Conservation (phyloP, 1,284 basidiomycete genomes). For the Ceratobasidium sp. region DNA sequence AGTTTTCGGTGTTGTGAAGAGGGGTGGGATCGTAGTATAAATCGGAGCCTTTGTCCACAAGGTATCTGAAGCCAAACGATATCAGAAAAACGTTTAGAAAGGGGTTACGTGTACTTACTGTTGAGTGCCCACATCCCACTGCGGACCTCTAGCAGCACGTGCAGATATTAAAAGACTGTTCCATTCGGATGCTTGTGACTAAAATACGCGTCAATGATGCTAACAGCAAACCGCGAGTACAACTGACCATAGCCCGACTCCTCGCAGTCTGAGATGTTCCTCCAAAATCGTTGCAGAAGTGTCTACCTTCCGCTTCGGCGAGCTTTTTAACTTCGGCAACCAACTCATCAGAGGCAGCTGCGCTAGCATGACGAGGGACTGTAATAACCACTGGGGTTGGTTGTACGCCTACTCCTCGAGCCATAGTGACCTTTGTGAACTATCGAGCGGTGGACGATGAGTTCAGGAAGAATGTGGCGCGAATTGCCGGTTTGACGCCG, state of each 20-base stretch:
- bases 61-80: slow-evolving; percentile 63
- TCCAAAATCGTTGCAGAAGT: slow-evolving; percentile 27
- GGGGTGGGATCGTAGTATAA: slow-evolving; percentile 74
- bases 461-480: too few relatives aligned
- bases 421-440: too few relatives aligned
- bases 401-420: slow-evolving; percentile 6
- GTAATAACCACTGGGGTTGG: slow-evolving; percentile 23
- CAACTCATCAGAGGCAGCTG: slow-evolving; percentile 22
- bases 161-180: slow-evolving; percentile 82
- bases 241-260: slow-evolving; percentile 30
- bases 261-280: slow-evolving; percentile 19
- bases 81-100: neutral
- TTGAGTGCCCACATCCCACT: slow-evolving; percentile 87
- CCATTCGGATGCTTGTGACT: slow-evolving; percentile 75
- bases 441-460: too few relatives aligned
- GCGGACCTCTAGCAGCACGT: slow-evolving; percentile 81
- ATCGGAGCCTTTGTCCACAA: slow-evolving; percentile 68
- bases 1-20: slow-evolving; percentile 52
- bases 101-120: slow-evolving; percentile 70
- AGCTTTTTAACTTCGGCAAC: slow-evolving; percentile 26
- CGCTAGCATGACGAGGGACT: slow-evolving; percentile 42
- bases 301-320: slow-evolving; percentile 29
- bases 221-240: neutral
- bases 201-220: slow-evolving; percentile 53
- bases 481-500: too few relatives aligned